Conservation (phyloP, 441 rosid genomes). For the Breynia disticha region DNA sequence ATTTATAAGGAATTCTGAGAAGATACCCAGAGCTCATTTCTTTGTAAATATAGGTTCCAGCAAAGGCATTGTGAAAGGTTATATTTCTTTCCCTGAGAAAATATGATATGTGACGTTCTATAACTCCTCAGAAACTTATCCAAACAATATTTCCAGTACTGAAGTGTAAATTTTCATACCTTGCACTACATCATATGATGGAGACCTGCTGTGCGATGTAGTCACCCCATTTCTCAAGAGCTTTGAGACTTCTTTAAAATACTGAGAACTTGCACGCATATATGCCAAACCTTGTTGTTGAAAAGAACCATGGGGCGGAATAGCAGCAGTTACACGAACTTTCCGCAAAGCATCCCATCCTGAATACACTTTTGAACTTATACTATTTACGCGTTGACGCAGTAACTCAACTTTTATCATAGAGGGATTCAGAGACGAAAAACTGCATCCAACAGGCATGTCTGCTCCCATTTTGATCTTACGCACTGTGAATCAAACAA, state of each 20-base stretch:
- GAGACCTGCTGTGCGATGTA: conserved; percentile 38
- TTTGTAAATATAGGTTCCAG: too few species aligned
- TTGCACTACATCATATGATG: conserved; percentile 58
- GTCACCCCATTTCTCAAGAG: conserved; percentile 46
- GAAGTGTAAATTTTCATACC: too few species aligned
- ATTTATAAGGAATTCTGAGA: too few species aligned
- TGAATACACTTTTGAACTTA: conserved; percentile 46
- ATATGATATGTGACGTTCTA: too few species aligned
- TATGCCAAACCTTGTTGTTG: conserved; percentile 70
- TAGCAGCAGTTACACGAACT: conserved; percentile 44
- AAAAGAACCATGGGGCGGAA: conserved; percentile 51
- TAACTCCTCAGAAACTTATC: too few species aligned
- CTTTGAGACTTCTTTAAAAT: conserved; percentile 70
- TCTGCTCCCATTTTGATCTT: conserved; percentile 70
- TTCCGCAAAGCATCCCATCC: conserved; percentile 66
- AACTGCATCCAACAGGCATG: conserved; percentile 62
- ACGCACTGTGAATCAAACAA: conserved; percentile 43
- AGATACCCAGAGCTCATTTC: too few species aligned
- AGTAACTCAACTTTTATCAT: conserved; percentile 44
- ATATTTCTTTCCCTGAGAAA: too few species aligned
- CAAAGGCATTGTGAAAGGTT: too few species aligned
- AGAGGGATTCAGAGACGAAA: conserved; percentile 36
- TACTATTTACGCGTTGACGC: conserved; percentile 35
- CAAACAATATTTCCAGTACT: too few species aligned
- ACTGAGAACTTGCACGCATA: conserved; percentile 61